phyloP scores from a whole-genome alignment of 2,329 filamentous ascomycete species.

The Xylaria sp. region DNA sequence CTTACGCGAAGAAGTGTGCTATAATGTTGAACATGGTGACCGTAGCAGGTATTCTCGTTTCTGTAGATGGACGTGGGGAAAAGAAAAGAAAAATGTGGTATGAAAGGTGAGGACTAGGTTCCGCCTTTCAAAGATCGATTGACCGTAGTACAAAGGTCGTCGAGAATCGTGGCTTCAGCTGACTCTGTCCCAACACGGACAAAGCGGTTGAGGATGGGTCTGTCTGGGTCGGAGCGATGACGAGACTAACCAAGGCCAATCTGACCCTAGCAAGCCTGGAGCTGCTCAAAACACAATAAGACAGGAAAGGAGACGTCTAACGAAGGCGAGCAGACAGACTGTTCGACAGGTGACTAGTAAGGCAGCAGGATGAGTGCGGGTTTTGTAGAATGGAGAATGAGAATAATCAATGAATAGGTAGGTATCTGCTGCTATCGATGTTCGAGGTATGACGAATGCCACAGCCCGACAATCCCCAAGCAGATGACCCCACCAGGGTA shows the following conservation, averaged over 20 bases:
- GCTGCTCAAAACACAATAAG: neutral
- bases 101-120: neutral
- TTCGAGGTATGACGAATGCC: slow-evolving; percentile 32
- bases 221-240: slow-evolving; percentile 14
- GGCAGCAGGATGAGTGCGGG: neutral
- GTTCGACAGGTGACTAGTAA: neutral
- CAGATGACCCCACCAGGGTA: slow-evolving; percentile 17
- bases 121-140: neutral
- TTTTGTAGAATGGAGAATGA: slow-evolving; percentile 15
- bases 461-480: slow-evolving; percentile 11
- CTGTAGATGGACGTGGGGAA: neutral
- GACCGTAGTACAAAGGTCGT: slow-evolving; percentile 4
- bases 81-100: neutral
- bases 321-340: neutral
- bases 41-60: slow-evolving; percentile 2
- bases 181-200: slow-evolving; percentile 12
- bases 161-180: slow-evolving; percentile 7
- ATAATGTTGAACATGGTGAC: slow-evolving; percentile 41
- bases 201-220: slow-evolving; percentile 16
- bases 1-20: slow-evolving; percentile 42
- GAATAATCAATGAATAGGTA: slow-evolving; percentile 3
- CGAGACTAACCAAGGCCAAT: slow-evolving; percentile 9
- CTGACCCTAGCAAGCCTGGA: slow-evolving; percentile 18
- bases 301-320: neutral
- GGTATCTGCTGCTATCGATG: slow-evolving; percentile 11